Base-by-base conservation (phyloP, 129 eudicot species). In the Flaveria sonorensis region DNA sequence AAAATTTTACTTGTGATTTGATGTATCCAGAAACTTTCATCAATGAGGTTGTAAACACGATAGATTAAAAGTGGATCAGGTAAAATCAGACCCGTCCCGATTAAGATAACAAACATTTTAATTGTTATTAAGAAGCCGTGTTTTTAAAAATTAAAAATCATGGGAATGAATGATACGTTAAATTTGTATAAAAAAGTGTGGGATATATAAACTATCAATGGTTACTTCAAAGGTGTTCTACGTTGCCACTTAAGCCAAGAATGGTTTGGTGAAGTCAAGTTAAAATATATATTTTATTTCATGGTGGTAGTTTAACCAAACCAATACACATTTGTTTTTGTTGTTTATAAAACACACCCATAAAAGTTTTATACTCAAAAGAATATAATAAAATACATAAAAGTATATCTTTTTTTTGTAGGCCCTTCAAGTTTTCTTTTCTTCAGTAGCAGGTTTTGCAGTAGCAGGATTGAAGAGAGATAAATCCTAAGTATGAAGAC, bases 181-280 rank as follows among this genome's bases (percentile, higher is more conserved):
- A 43, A 23, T 68, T 20, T 12, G 24, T 36, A 47, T 46, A 10
- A 68, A 46, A 46, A 20, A 47, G 5, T 20, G 12, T 18, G 15
- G 40, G 40, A 56, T 53, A 7, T 11, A 52, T 51, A 77, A 61
- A 14, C 42, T 28, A 45, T n/a, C 48, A 72, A 79, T 62, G 78
- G 48, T 79, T 72, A 72, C 83, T 79, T 79, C 79, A 52, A 79
- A 79, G 79, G 78, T 72, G 72, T 72, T 62, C 72, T 72, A 79
- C 73, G 47, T 79, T 79, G 83, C 68, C 83, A 79, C 83, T 79
- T 64, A 72, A 72, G 83, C 83, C 55, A 79, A 72, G 83, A 79
- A 32, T 79, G 83, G 78, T 79, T 72, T 36, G 79, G 73, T 79
- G 83, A 63, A 36, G 46, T 10, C 67, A 23, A 62, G 83, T 79